Conservation (phyloP, 2,329 filamentous ascomycete genomes). For the Phyllosticta ampelicida region DNA sequence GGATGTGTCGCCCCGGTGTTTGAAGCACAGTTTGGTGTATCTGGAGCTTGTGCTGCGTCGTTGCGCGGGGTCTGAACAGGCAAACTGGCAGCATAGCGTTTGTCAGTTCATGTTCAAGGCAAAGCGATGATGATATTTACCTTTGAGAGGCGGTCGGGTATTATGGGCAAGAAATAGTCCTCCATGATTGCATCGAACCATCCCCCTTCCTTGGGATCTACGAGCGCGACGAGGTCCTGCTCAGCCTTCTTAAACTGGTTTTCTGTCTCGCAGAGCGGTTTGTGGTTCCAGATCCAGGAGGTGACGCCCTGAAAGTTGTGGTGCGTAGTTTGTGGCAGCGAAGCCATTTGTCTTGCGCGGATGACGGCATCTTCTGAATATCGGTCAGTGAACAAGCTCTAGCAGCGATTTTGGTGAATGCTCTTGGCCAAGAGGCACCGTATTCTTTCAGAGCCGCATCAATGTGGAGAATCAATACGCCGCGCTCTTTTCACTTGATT, state of each 20-base stretch:
- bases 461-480: slow-evolving; percentile 10
- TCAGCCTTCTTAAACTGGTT: slow-evolving; percentile 1
- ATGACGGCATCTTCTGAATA: slow-evolving; percentile 12
- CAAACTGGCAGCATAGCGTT: neutral
- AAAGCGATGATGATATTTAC: neutral
- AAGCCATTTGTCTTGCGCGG: slow-evolving; percentile 8
- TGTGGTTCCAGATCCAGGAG: slow-evolving; percentile 13
- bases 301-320: slow-evolving; percentile 11
- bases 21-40: slow-evolving; percentile 13
- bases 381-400: neutral
- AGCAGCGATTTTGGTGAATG: neutral
- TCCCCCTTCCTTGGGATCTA: slow-evolving; percentile 9
- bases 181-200: slow-evolving; percentile 12
- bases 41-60: slow-evolving; percentile 12
- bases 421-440: neutral
- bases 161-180: neutral
- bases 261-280: slow-evolving; percentile 10
- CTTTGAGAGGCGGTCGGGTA: neutral
- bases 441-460: slow-evolving; percentile 12
- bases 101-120: neutral
- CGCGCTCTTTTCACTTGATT: slow-evolving; percentile 4
- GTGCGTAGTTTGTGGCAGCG: slow-evolving; percentile 10
- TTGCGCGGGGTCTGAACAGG: slow-evolving; percentile 13
- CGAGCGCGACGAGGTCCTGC: slow-evolving; percentile 13
- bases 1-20: slow-evolving; percentile 13